phyloP scores from a whole-genome alignment of 192 early-diverging fungal genomes.

The Umbelopsis vinacea region DNA sequence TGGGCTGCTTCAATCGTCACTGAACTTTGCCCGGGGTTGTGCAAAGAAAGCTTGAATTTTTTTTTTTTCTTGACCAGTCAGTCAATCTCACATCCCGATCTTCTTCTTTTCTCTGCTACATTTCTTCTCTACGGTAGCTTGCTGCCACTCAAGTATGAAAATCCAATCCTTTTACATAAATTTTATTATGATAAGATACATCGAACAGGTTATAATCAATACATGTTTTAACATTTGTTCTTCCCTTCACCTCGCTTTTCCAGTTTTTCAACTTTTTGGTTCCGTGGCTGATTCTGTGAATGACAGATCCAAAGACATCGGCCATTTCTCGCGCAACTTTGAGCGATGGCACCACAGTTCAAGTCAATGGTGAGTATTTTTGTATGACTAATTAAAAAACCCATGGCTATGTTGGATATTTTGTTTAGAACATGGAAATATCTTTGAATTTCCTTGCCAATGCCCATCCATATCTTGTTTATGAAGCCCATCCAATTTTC shows the following conservation, averaged over 20 bases:
- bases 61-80: slow-evolving; percentile 23
- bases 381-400: neutral
- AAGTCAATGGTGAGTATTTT: slow-evolving; percentile 32
- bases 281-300: slow-evolving; percentile 19
- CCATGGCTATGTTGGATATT: neutral
- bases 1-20: neutral
- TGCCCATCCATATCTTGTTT: slow-evolving; percentile 12
- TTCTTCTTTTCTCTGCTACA: slow-evolving; percentile 13
- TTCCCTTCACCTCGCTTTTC: neutral
- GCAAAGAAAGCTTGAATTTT: neutral
- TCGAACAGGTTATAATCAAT: neutral
- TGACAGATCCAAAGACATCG: slow-evolving; percentile 21
- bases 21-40: neutral
- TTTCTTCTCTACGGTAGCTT: slow-evolving; percentile 7
- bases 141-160: slow-evolving; percentile 10
- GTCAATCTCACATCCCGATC: slow-evolving; percentile 23
- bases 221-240: neutral
- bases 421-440: neutral
- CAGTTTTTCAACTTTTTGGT: slow-evolving; percentile 11
- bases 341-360: slow-evolving; percentile 30
- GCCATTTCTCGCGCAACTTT: slow-evolving; percentile 20
- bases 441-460: slow-evolving; percentile 11
- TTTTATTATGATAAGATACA: neutral
- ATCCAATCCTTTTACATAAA: slow-evolving; percentile 3
- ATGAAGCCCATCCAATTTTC: neutral